These are phyloP conservation scores for Cucurbita maxima DNA, from an alignment of 306 rosid species.

Conservation along the genomic window DNA sequence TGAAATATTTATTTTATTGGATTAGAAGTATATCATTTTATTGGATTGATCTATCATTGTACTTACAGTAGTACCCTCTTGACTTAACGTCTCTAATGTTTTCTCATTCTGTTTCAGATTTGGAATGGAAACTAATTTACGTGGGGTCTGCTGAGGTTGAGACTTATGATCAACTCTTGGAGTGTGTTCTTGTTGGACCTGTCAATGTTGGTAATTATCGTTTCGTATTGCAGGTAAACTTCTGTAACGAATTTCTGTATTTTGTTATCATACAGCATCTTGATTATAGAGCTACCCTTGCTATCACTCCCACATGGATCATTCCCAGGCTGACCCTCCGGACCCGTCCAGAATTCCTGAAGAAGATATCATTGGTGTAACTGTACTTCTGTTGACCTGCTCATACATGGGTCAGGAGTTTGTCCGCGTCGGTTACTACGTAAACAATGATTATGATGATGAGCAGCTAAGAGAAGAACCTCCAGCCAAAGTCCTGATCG, in stretches of 20 bases:
- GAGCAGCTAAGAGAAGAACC: constrained; percentile 92
- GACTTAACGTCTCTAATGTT: background rate
- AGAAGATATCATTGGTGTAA: constrained; percentile 85
- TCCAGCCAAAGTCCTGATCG: constrained; percentile 52
- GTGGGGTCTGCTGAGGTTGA: constrained; percentile 95
- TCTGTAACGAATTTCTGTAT: background rate
- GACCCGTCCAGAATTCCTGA: constrained; percentile 90
- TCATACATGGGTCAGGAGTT: constrained; percentile 86
- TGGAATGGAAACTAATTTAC: constrained; percentile 90
- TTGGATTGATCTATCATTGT: background rate
- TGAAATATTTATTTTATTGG: background rate
- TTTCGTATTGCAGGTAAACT: constrained; percentile 65
- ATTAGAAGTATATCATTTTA: background rate
- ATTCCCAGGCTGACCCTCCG: constrained; percentile 71
- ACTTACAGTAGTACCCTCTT: background rate
- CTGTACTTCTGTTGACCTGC: constrained; percentile 71
- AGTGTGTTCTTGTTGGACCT: constrained; percentile 91
- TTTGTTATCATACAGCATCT: background rate
- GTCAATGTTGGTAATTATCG: constrained; percentile 90
- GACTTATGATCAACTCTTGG: constrained; percentile 74
- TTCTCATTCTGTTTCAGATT: constrained; percentile 27
- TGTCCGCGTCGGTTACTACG: constrained; percentile 77
- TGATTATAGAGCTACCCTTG: constrained; percentile 35
- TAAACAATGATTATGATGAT: constrained; percentile 86
- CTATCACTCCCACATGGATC: constrained; percentile 6